phyloP scores from a whole-genome alignment of 2,329 filamentous ascomycete species.

The Allantophomopsis lycopodina region DNA sequence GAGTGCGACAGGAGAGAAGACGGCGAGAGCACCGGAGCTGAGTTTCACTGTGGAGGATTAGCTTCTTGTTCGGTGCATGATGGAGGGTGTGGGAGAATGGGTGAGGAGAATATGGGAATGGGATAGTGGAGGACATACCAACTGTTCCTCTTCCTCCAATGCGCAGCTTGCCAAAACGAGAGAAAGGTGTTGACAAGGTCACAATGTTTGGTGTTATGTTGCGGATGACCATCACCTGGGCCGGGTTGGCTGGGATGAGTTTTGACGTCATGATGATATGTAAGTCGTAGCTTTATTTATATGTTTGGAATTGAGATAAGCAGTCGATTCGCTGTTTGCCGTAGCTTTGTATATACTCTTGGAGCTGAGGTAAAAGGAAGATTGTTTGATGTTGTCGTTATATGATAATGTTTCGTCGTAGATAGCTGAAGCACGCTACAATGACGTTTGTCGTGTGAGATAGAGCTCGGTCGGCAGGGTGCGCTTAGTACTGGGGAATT shows the following conservation, averaged over 20 bases:
- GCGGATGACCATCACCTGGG: conserved; percentile 81
- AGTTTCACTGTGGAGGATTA: conserved; percentile 52
- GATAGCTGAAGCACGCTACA: too few relatives aligned
- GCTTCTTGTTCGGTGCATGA: conserved; percentile 4
- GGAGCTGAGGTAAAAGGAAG: too few relatives aligned
- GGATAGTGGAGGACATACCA: conserved; percentile 32
- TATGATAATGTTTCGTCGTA: too few relatives aligned
- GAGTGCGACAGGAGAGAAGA: conserved; percentile 84
- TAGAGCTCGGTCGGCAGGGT: too few relatives aligned
- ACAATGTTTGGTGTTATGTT: conserved; percentile 66
- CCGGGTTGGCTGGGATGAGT: conserved; percentile 57
- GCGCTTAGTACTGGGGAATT: too few relatives aligned
- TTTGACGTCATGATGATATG: conserved; percentile 39
- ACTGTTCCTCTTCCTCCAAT: conserved; percentile 81
- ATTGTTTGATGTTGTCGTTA: too few relatives aligned
- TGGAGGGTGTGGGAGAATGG: neutral
- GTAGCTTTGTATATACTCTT: too few relatives aligned
- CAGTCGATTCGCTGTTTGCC: too few relatives aligned
- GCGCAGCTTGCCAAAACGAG: conserved; percentile 64
- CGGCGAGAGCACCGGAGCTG: conserved; percentile 61
- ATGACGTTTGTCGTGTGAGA: too few relatives aligned
- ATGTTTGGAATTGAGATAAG: neutral
- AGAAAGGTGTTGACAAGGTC: conserved; percentile 73
- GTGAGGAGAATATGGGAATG: neutral
- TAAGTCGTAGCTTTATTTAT: neutral